Evolutionary conservation across 441 rosid species (phyloP).

Genomic region (Syzygium syzygioides): DNA sequence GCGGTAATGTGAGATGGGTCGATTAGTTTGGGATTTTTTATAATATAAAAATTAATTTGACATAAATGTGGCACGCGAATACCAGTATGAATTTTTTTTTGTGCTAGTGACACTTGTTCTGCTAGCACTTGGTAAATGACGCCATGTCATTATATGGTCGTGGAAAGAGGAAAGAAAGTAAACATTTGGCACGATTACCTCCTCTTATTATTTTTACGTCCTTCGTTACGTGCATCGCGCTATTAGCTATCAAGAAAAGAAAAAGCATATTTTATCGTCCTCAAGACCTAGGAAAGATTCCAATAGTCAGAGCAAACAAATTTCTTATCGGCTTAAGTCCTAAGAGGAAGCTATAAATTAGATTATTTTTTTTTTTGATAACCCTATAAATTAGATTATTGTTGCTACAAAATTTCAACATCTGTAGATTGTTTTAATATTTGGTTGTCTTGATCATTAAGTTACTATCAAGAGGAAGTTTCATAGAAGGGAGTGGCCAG

Average conservation of each 20-base stretch:
- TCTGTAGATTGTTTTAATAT: not conserved
- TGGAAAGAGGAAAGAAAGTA: not conserved
- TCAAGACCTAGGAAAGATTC: not conserved
- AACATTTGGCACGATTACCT: too few relatives aligned
- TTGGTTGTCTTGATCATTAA: not conserved
- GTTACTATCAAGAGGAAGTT: not conserved
- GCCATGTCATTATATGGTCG: not conserved
- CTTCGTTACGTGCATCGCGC: too few relatives aligned
- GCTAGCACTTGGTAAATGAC: not conserved
- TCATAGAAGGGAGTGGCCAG: not conserved
- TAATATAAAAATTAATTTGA: not conserved
- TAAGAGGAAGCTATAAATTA: not conserved
- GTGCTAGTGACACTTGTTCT: not conserved
- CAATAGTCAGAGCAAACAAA: not conserved
- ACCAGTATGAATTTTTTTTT: too few relatives aligned
- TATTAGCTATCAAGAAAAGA: too few relatives aligned
- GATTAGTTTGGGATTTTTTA: too few relatives aligned
- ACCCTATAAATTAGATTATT: not conserved
- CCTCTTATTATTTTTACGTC: too few relatives aligned
- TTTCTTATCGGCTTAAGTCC: not conserved
- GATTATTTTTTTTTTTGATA: too few relatives aligned
- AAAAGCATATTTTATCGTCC: too few relatives aligned
- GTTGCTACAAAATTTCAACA: not conserved
- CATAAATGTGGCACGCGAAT: too few relatives aligned
- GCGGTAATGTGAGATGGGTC: accelerated